phyloP scores from a whole-genome alignment of 768 basidiomycete genomes.

The Suillus decipiens region DNA sequence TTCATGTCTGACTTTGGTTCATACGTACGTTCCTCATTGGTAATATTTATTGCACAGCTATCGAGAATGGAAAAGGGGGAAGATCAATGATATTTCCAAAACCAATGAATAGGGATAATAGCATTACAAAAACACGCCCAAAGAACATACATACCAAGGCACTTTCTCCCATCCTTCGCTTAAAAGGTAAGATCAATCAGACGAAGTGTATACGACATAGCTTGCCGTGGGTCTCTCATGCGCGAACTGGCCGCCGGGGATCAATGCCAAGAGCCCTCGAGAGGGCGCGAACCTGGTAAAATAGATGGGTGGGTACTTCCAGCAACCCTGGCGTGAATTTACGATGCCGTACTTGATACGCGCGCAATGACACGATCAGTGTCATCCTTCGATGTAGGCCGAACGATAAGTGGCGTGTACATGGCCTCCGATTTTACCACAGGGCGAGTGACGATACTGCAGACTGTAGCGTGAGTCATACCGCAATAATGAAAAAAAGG shows the following conservation, averaged over 20 bases:
- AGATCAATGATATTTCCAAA: not conserved
- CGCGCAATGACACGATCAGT: slow-evolving; percentile 9
- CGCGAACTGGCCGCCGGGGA: slow-evolving; percentile 3
- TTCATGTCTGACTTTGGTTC: not conserved
- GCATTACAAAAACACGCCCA: not conserved
- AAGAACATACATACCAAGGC: not conserved
- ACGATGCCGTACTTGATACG: slow-evolving; percentile 18
- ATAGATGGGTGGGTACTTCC: slow-evolving; percentile 15
- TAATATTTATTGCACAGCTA: slow-evolving; percentile 1
- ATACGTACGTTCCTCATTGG: slow-evolving; percentile 5
- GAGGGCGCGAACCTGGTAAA: slow-evolving; percentile 20
- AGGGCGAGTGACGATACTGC: slow-evolving; percentile 56
- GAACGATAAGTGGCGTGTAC: slow-evolving; percentile 57
- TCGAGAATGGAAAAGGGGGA: slow-evolving; percentile 8
- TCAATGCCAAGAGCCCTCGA: slow-evolving; percentile 16
- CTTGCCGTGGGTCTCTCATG: slow-evolving; percentile 2
- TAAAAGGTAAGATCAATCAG: slow-evolving; percentile 10
- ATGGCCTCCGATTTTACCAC: slow-evolving; percentile 56
- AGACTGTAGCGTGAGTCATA: slow-evolving; percentile 21
- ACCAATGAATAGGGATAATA: too few species aligned
- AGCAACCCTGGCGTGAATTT: slow-evolving; percentile 18
- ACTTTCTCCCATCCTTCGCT: slow-evolving; percentile 10
- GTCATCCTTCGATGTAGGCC: slow-evolving; percentile 26
- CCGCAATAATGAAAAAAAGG: slow-evolving; percentile 13
- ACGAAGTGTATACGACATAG: not conserved